Percentiles rank a stretch among this genome's conserved stretches.
Conservation (phyloP, 2,329 filamentous ascomycete genomes). For the Neofusicoccum laricinum region DNA sequence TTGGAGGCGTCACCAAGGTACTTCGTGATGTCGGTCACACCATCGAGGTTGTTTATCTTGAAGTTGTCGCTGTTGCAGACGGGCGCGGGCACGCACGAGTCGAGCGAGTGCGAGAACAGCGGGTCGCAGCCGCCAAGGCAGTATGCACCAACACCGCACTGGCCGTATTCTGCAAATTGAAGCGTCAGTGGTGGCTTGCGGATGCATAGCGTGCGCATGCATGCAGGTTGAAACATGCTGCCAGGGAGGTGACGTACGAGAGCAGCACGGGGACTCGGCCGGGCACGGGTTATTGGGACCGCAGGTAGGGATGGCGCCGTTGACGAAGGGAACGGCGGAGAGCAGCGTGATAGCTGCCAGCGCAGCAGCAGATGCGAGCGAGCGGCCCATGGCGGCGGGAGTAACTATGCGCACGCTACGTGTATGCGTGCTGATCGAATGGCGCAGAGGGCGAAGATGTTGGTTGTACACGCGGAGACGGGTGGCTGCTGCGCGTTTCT, state of each 20-base stretch:
- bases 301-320: slow-evolving; percentile 36
- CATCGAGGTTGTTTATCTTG: slow-evolving; percentile 69
- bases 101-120: slow-evolving; percentile 74
- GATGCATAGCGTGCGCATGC: neutral
- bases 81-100: slow-evolving; percentile 81
- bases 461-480: neutral
- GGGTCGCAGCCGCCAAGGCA: slow-evolving; percentile 96
- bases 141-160: slow-evolving; percentile 91
- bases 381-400: slow-evolving; percentile 16
- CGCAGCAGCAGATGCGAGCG: slow-evolving; percentile 11
- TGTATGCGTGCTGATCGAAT: neutral
- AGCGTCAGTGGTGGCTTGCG: slow-evolving; percentile 12
- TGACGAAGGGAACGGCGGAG: slow-evolving; percentile 26
- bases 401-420: neutral
- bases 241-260: slow-evolving; percentile 28
- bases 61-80: slow-evolving; percentile 74
- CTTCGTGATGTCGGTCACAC: slow-evolving; percentile 67
- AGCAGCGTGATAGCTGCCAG: slow-evolving; percentile 21
- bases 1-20: slow-evolving; percentile 81
- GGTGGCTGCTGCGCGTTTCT: neutral
- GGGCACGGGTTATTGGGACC: slow-evolving; percentile 62
- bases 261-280: slow-evolving; percentile 48
- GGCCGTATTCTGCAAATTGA: slow-evolving; percentile 69
- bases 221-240: slow-evolving; percentile 27
- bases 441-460: neutral